Conservation (phyloP, 345 rosid species). For the Pelargonium nanum region DNA sequence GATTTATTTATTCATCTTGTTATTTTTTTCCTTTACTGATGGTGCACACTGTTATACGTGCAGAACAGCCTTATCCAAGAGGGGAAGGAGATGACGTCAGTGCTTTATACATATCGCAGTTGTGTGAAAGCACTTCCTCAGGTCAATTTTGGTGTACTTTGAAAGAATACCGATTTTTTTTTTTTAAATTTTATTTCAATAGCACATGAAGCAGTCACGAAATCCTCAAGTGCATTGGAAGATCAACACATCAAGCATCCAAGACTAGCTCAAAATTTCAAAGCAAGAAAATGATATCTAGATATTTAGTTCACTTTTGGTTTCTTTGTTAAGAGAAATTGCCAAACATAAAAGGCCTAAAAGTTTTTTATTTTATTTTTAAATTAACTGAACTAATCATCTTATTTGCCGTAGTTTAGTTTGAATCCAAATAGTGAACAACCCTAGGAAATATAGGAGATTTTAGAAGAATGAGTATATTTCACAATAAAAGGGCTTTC, state of each 20-base stretch:
- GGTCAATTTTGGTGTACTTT: slow-evolving; percentile 28
- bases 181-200: not conserved
- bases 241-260: not conserved
- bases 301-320: not conserved
- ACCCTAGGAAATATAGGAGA: too few species aligned
- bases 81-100: slow-evolving; percentile 95
- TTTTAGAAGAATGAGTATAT: too few species aligned
- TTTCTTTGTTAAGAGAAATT: not conserved
- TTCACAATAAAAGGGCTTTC: too few species aligned
- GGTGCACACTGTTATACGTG: slow-evolving; percentile 14
- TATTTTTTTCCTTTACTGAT: slow-evolving; percentile 1
- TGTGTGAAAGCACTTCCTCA: slow-evolving; percentile 99
- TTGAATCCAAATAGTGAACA: too few species aligned
- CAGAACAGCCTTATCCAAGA: slow-evolving; percentile 89
- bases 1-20: not conserved
- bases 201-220: not conserved
- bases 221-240: not conserved
- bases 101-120: slow-evolving; percentile 92
- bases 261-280: not conserved
- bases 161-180: not conserved
- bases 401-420: too few species aligned
- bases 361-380: too few species aligned
- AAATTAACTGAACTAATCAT: too few species aligned
- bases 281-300: not conserved
- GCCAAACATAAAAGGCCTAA: too few species aligned